Conservation (phyloP, 805 yeast genomes). For the Diddensiella caesifluorescens region DNA sequence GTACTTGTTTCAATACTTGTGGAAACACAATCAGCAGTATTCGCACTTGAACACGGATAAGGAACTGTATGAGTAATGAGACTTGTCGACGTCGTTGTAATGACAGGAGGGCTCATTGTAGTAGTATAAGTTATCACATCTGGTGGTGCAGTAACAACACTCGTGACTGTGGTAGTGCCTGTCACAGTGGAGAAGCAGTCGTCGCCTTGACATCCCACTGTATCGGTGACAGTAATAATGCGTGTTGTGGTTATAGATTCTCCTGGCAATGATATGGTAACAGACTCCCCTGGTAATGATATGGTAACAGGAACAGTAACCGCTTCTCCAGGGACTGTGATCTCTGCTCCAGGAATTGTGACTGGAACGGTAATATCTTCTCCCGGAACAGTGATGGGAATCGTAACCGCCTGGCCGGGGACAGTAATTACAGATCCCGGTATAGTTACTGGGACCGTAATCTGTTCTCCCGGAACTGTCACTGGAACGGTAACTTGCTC, state of each 20-base stretch:
- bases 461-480: conserved; percentile 8
- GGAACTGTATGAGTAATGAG: conserved; percentile 13
- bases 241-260: not conserved
- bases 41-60: conserved; percentile 10
- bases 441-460: not conserved
- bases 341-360: conserved; percentile 1
- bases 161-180: conserved; percentile 8
- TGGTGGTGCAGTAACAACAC: conserved; percentile 11
- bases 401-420: conserved; percentile 5
- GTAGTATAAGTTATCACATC: conserved; percentile 10
- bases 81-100: conserved; percentile 6
- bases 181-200: conserved; percentile 12
- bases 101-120: conserved; percentile 5
- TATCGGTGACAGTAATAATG: not conserved
- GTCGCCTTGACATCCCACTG: conserved; percentile 2
- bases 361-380: conserved; percentile 1
- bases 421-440: conserved; percentile 3
- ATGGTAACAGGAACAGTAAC: conserved; percentile 1
- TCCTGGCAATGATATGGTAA: not conserved
- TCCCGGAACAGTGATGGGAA: not conserved
- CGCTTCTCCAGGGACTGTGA: conserved; percentile 8
- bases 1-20: conserved; percentile 9
- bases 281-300: not conserved
- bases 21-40: conserved; percentile 7
- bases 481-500: conserved; percentile 5